A percentile compares a stretch with the other conserved stretches of the same genome.
phyloP scores from a whole-genome alignment of 805 yeast species.

The Candida tammaniensis region DNA sequence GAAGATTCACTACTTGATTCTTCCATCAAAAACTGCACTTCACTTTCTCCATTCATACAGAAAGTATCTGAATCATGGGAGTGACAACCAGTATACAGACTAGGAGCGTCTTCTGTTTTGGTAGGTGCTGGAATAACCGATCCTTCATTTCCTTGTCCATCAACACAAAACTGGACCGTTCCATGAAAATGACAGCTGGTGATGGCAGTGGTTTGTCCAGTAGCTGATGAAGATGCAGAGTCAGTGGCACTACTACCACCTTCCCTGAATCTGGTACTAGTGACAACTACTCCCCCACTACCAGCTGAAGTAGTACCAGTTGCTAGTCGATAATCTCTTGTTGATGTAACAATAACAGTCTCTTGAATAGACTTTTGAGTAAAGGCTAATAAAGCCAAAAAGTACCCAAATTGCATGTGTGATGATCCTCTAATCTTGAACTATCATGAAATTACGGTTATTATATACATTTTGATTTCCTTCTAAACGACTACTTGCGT shows the following conservation, averaged over 20 bases:
- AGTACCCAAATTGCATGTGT: too few species aligned
- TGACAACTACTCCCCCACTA: not conserved
- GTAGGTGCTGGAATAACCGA: slow-evolving; percentile 11
- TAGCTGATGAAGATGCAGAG: not conserved
- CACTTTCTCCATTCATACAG: slow-evolving; percentile 17
- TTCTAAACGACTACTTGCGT: too few species aligned
- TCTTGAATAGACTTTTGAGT: not conserved
- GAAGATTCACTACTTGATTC: not conserved
- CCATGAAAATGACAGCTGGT: slow-evolving; percentile 23
- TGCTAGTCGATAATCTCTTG: not conserved
- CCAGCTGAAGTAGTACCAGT: not conserved
- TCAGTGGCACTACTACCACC: too few species aligned
- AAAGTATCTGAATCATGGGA: slow-evolving; percentile 16
- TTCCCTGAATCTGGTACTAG: too few species aligned
- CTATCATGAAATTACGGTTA: too few species aligned
- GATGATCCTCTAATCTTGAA: too few species aligned
- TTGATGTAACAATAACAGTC: not conserved
- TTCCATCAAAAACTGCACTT: slow-evolving; percentile 17
- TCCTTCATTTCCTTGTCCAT: slow-evolving; percentile 20
- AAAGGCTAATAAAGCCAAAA: not conserved
- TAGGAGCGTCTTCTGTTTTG: slow-evolving; percentile 12
- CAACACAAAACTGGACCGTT: slow-evolving; percentile 16
- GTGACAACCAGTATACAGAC: slow-evolving; percentile 17
- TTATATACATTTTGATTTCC: too few species aligned
- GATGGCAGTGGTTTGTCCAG: slow-evolving; percentile 3